Evolutionary conservation across 108 stramenopile species (phyloP).

Genomic region (Nitzschia sp.): DNA sequence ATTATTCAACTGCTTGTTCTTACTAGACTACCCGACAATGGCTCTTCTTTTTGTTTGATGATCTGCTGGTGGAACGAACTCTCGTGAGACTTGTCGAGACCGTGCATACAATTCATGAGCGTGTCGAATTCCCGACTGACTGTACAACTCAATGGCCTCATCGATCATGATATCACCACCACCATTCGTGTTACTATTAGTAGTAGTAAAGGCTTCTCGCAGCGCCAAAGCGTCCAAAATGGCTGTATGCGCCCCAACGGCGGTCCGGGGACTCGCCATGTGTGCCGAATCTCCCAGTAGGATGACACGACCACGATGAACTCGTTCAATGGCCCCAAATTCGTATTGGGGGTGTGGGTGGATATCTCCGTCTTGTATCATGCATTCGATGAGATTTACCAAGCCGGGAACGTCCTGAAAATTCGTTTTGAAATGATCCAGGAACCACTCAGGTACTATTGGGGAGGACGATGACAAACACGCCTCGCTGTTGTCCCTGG

Average conservation of each 20-base stretch:
- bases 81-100: neutral
- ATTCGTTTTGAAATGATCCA: slow-evolving; percentile 7
- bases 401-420: slow-evolving; percentile 11
- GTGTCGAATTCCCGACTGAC: neutral
- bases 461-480: neutral
- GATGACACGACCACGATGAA: slow-evolving; percentile 12
- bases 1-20: too few species aligned
- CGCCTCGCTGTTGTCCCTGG: neutral
- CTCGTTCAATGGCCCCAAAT: slow-evolving; percentile 18
- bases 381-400: slow-evolving; percentile 12
- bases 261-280: slow-evolving; percentile 28
- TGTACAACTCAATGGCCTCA: neutral
- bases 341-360: slow-evolving; percentile 21
- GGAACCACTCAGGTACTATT: slow-evolving; percentile 1
- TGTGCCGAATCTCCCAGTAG: slow-evolving; percentile 22
- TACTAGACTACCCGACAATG: too few species aligned
- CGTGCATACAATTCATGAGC: slow-evolving; percentile 15
- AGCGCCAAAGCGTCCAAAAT: slow-evolving; percentile 27
- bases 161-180: too few species aligned
- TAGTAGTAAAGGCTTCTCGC: neutral
- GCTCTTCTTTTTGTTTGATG: too few species aligned
- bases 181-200: neutral
- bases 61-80: too few species aligned
- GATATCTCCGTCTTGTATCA: slow-evolving; percentile 9
- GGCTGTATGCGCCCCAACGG: slow-evolving; percentile 24